Percentiles rank a stretch among this genome's conserved stretches.
phyloP scores from a whole-genome alignment of 352 stramenopile genomes.

The Peronospora belbahrii region DNA sequence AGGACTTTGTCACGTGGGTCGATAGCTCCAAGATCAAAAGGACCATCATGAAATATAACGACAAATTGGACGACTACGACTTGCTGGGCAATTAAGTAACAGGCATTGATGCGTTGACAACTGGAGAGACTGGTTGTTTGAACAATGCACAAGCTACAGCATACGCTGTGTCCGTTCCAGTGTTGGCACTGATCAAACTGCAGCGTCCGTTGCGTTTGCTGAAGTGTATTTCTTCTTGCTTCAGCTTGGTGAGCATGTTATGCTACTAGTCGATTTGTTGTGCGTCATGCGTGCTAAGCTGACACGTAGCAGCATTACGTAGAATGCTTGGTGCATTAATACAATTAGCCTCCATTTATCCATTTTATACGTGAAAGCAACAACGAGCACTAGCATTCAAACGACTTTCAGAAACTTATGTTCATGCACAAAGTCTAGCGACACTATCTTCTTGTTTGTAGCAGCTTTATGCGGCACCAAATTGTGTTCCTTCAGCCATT shows the following conservation, averaged over 20 bases:
- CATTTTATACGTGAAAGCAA: background rate
- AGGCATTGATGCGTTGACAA: too few relatives aligned
- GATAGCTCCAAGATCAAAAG: slow-evolving; percentile 96
- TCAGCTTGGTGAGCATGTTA: too few relatives aligned
- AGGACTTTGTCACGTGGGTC: slow-evolving; percentile 99
- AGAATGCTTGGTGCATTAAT: background rate
- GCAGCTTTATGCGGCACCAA: slow-evolving; percentile 26
- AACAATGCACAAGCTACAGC: too few relatives aligned
- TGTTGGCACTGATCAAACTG: too few relatives aligned
- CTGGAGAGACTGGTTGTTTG: background rate
- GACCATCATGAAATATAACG: slow-evolving; percentile 98
- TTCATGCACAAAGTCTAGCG: slow-evolving; percentile 32
- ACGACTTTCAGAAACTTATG: slow-evolving; percentile 22
- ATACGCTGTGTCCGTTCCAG: too few relatives aligned
- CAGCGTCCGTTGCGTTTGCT: too few relatives aligned
- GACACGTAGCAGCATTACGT: background rate
- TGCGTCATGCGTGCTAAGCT: background rate
- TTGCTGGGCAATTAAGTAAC: slow-evolving; percentile 89
- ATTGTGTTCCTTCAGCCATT: slow-evolving; percentile 58
- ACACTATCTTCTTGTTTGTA: slow-evolving; percentile 8
- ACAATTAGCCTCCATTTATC: background rate
- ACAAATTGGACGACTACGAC: slow-evolving; percentile 99
- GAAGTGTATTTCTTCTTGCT: too few relatives aligned
- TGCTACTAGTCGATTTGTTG: background rate
- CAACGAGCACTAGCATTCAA: background rate